Evolutionary conservation across 106 monocot species (phyloP), one percentile per base, ranked within the genome.

Genomic region (Allium fistulosum): DNA sequence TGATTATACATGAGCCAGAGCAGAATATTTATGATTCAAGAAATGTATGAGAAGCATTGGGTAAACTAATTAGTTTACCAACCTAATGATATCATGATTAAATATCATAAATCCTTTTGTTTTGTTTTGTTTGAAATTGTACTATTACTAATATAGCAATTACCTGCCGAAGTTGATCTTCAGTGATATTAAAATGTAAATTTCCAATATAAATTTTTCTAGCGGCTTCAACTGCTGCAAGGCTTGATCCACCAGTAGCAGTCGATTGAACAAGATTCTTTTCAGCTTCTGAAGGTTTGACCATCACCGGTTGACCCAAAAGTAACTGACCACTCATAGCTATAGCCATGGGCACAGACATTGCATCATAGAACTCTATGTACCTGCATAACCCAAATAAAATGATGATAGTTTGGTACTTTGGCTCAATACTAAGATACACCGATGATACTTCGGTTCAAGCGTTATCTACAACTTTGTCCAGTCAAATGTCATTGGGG

Each of bases 281-380:
- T 80, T 94, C 93, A 18, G 93, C 93, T 67, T 94, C 93, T 58
- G 89, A 94, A 49, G 81, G 93, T 74, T 94, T 94, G 28, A 94
- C 89, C 93, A 94, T 89, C 53, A 89, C 93, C 49, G 81, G 86
- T 63, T 94, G 93, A 66, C 93, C 93, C 80, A 94, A 80, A 84
- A 94, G 78, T 10, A 72, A 67, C 17, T 89, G 86, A 55, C 93
- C 89, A 63, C 86, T 77, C 9, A 94, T 61, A 66, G 79, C 79
- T 12, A 94, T 81, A 14, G 93, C 93, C 62, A 63, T 74, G 26
- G 83, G 80, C 4, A 94, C 89, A 10, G 93, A 80, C 77, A 79
- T 73, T 13, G 70, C 93, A 74, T 94, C 93, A 78, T 94, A 94
- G 69, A 94, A 94, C 69, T 94, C 93, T 26, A 94, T 84, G 47